These are phyloP conservation scores for Cyberlindnera lachancei DNA, from an alignment of 805 yeast genomes.

Conservation along the genomic window DNA sequence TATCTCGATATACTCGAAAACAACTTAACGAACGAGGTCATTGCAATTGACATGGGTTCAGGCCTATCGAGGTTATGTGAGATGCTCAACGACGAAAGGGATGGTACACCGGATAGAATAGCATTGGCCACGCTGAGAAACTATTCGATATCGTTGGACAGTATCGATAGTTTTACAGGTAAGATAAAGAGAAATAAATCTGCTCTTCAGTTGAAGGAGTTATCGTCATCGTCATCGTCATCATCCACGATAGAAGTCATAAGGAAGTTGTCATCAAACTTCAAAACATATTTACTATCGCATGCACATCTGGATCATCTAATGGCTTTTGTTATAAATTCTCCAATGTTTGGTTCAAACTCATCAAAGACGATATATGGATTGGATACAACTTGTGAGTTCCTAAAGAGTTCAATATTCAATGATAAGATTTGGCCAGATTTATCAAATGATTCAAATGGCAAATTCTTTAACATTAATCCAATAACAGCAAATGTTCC, in stretches of 20 bases:
- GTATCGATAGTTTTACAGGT: too few relatives aligned
- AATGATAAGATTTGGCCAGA: conserved; percentile 82
- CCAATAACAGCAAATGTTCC: too few relatives aligned
- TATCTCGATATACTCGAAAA: conserved; percentile 31
- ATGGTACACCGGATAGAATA: conserved; percentile 2
- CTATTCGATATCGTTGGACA: too few relatives aligned
- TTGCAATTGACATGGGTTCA: conserved; percentile 76
- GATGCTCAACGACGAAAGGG: conserved; percentile 19
- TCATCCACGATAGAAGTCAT: too few relatives aligned
- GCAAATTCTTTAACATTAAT: conserved; percentile 21
- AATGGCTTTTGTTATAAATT: conserved; percentile 58
- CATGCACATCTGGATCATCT: conserved; percentile 87
- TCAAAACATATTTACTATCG: conserved; percentile 49
- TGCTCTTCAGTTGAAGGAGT: too few relatives aligned
- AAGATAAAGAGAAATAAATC: too few relatives aligned
- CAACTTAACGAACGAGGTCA: conserved; percentile 27
- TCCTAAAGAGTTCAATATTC: conserved; percentile 50
- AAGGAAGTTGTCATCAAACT: too few relatives aligned
- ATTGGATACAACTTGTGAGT: conserved; percentile 39
- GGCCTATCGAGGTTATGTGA: conserved; percentile 54
- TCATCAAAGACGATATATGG: conserved; percentile 46
- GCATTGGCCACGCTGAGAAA: conserved; percentile 8
- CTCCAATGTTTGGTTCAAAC: conserved; percentile 41
- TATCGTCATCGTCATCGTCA: too few relatives aligned
- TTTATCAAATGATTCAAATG: conserved; percentile 24